Base-by-base conservation (phyloP, 2,329 filamentous ascomycete genomes). In the Polytolypa hystricis region DNA sequence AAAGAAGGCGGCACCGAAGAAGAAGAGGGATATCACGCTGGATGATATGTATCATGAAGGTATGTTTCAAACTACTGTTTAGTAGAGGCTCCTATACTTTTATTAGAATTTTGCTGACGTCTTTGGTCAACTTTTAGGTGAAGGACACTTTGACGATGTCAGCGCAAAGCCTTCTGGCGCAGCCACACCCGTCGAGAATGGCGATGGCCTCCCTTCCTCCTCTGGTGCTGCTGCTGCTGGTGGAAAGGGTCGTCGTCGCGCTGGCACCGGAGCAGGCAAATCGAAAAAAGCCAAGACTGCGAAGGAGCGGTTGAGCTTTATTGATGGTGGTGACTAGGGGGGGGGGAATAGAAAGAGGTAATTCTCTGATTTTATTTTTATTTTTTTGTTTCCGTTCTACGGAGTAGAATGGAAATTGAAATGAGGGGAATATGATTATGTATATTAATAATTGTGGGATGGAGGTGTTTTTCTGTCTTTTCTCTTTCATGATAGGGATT, bases 21-120 rank as follows among this genome's bases (percentile, higher is more conserved):
- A 67, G 58, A 61, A 62, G 59, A 60, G 60, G 37, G 74, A 79
- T 56, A 64, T 79, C 45, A 77, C 71, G 53, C 65, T 96, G 61
- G 91, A 96, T 58, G 89, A 95, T 56, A 86, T 98, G 84, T 98
- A 98, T 65, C 91, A 98, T 58, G 91, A 98, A 72, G 91, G 91
- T 94, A 60, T 78, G 84, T 65, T n/a, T 17, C 25, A n/a, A n/a
- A n/a, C n/a, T n/a, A n/a, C 29, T 16, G 4, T 10, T 9, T 30
- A 7, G 29, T 34, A 27, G 33, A 42, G 45, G 42, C 47, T 29
- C 11, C 30, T 35, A 21, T 14, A 17, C 21, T 29, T 21, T n/a
- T 31, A 28, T 42, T 35, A 44, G 14, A 26, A 41, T 21, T 18
- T 20, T 37, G 33, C 41, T 49, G 34, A 51, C 39, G 33, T 15